Evolutionary conservation across 768 basidiomycete species (phyloP), one percentile per base, ranked within the genome.

Genomic region (Trichaptum fuscoviolaceum): DNA sequence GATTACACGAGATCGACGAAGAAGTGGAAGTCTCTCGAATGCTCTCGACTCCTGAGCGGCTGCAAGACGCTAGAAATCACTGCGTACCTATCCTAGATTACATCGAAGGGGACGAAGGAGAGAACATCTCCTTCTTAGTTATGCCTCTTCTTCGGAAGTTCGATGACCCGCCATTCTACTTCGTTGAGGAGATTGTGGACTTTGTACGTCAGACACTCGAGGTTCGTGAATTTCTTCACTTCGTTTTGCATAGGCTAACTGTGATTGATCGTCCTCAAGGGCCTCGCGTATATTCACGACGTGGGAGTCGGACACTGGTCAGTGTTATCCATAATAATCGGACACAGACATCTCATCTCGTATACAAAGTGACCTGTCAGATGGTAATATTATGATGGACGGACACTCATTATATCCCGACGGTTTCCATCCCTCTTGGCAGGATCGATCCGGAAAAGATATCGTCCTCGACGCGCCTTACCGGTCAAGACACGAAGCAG

Each of bases 341-440:
- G n/a, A n/a, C 58, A 58, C 9, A 58, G 2, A 9, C 2, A 7
- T n/a, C n/a, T n/a, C 9, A n/a, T n/a, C 2, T 3, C 7, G 6
- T n/a, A 4, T 42, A n/a, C 7, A 64, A 42, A 52, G 72, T 20
- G 30, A 30, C 30, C 8, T 30, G 8, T 30, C 30, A 3, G 8
- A 30, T 8, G 30, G 30, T n/a, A 77, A 78, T 67, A 76, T 79
- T 62, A 78, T 79, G 77, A 78, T 79, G 77, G 77, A 79, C 42
- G 76, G 73, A 1, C 70, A 70, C 57, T 65, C 76, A 0, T 71
- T 79, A 52, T 69, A 76, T 59, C 77, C 77, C 1, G 70, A 74
- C 0, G 78, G 77, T 20, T 79, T 76, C 76, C 78, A 78, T 67
- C 77, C 77, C 59, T 74, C 77, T 12, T 70, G 74, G 1, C 30